Evolutionary conservation across 129 eudicot genomes (phyloP), one percentile per base, ranked within the genome.

Genomic region (Saposhnikovia divaricata): DNA sequence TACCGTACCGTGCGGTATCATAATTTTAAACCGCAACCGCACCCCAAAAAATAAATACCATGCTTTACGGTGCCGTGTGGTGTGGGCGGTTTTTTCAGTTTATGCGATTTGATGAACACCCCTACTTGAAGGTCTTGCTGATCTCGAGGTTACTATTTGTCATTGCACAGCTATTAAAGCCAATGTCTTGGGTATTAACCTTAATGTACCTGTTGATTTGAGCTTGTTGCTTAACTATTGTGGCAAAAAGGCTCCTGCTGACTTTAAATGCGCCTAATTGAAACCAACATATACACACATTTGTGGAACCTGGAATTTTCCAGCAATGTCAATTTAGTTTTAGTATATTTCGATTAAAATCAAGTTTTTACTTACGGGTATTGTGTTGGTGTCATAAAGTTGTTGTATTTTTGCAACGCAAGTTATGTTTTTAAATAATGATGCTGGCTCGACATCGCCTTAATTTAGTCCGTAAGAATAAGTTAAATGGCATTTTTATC

Each of bases 101-200:
- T n/a, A n/a, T n/a, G n/a, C n/a, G n/a, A n/a, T n/a, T n/a, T n/a
- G n/a, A n/a, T n/a, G n/a, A n/a, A n/a, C n/a, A n/a, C n/a, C n/a
- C n/a, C n/a, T 51, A 6, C 59, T 51, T 18, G n/a, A 51, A 51
- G 59, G 59, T 16, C n/a, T 51, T 16, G 59, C n/a, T 51, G 59
- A 51, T 51, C 59, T 51, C 19, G 59, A 51, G 18, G 59, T n/a
- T 4, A n/a, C 59, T 51, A 8, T 51, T 4, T 51, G 59, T 51
- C 59, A 16, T 51, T 51, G 59, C 59, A 51, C n/a, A 1, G 59
- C 59, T n/a, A 15, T 51, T 18, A 51, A 51, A 51, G 59, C 91
- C 4, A 89, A 87, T 43, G 6, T 91, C 84, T 78, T 91, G 74
- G 93, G 97, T 13, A 86, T 90, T 51, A 88, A 90, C 80, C 87